These are phyloP conservation scores for Metarhizium brunneum DNA, from an alignment of 2,329 filamentous ascomycete species.

Conservation along the genomic window DNA sequence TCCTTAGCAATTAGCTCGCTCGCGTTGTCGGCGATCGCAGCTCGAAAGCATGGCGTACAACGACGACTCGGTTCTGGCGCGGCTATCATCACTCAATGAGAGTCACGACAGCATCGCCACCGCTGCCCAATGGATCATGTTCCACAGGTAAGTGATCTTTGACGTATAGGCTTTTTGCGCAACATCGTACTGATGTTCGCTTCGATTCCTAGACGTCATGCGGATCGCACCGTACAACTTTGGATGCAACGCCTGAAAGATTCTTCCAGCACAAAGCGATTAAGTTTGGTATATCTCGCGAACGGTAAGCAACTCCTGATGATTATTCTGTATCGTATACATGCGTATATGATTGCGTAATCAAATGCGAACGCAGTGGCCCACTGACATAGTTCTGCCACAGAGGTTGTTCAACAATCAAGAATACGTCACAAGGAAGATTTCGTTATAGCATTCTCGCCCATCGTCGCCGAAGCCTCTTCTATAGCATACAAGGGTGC, in stretches of 20 bases:
- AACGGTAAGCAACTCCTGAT: conserved; percentile 57
- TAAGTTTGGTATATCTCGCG: conserved; percentile 89
- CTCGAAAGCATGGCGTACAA: conserved; percentile 72
- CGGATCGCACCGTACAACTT: conserved; percentile 81
- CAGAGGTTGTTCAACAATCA: conserved; percentile 93
- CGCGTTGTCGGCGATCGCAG: neutral
- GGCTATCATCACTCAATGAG: conserved; percentile 91
- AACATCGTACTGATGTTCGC: neutral
- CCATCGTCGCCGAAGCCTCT: conserved; percentile 85
- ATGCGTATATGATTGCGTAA: neutral
- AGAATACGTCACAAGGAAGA: conserved; percentile 88
- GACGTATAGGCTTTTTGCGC: neutral
- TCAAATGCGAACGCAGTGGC: neutral
- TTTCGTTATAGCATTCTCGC: conserved; percentile 84
- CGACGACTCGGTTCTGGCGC: conserved; percentile 89
- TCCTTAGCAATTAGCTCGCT: neutral
- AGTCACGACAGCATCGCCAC: conserved; percentile 95
- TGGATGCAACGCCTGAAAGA: conserved; percentile 90
- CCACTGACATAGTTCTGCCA: neutral
- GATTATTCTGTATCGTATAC: neutral
- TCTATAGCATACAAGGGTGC: conserved; percentile 85
- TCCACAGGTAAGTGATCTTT: conserved; percentile 63
- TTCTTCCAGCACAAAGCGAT: conserved; percentile 71
- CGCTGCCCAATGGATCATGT: conserved; percentile 99
- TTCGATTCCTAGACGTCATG: conserved; percentile 59